Evolutionary conservation across 192 early-diverging fungal species (phyloP), one percentile per base, ranked within the genome.

Genomic region (Backusella westeae): DNA sequence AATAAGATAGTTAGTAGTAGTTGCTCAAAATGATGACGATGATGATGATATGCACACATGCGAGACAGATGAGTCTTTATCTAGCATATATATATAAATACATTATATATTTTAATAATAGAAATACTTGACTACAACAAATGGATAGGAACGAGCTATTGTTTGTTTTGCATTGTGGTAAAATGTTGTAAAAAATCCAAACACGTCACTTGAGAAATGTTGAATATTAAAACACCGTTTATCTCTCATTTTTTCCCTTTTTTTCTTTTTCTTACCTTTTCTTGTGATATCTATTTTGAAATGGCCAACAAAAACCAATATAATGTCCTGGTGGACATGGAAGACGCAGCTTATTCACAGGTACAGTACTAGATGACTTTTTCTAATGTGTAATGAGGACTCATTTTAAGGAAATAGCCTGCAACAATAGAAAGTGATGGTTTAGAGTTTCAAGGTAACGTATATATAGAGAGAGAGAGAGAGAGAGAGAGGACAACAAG

Each of bases 261-360:
- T 63, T 14, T 63, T 63, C 29, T 26, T 46, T 15, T 70, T 26
- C 6, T 29, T 42, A 15, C 26, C 38, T 21, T 7, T 70, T 41
- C n/a, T 70, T 39, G 38, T 69, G 34, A 39, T 70, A 23, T n/a
- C 23, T 29, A 70, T 70, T 44, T 6, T 70, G 49, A 35, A 44
- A 85, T 85, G 84, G 63, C 82, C 10, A 76, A 69, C 56, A 79
- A 83, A 52, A 83, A 78, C 21, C 78, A 83, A 42, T 85, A 85
- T 67, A 85, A 83, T 79, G 85, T 83, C 29, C 75, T 85, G 35
- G 82, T 85, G 23, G 85, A 85, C 56, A 82, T 85, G 82, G 85
- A 85, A 34, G 82, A 83, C n/a, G 79, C 66, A 69, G 68, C 69
- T 38, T 76, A 74, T 39, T 65, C 42, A 26, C 78, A 83, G 73